phyloP scores from a whole-genome alignment of 164 flowering plant genomes.

The Tetrastigma voinierianum region DNA sequence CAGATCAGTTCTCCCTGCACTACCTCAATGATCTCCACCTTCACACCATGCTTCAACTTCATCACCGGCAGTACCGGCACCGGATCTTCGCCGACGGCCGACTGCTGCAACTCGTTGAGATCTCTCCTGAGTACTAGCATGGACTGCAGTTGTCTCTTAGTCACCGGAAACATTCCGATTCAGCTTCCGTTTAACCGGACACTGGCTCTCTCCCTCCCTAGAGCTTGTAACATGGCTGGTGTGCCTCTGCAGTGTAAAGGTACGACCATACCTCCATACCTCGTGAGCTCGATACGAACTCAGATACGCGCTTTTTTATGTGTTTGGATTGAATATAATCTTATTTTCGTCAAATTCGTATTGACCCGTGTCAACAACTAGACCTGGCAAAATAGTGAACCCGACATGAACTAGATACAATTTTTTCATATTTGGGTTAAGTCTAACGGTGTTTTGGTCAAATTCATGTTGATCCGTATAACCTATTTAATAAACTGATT shows the following conservation, averaged over 20 bases:
- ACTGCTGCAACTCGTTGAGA: slow-evolving; percentile 42
- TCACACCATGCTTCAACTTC: slow-evolving; percentile 57
- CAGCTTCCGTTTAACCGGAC: slow-evolving; percentile 30
- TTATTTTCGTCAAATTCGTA: too few species aligned
- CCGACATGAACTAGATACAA: too few species aligned
- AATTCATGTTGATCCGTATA: too few species aligned
- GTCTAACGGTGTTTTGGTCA: too few species aligned
- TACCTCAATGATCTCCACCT: slow-evolving; percentile 38
- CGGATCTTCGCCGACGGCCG: slow-evolving; percentile 31
- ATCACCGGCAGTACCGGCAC: slow-evolving; percentile 47
- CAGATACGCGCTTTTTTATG: too few species aligned
- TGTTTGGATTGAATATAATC: too few species aligned
- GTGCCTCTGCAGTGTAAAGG: slow-evolving; percentile 23
- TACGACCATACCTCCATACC: too few species aligned
- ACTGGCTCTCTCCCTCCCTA: slow-evolving; percentile 38
- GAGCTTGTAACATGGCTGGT: slow-evolving; percentile 27
- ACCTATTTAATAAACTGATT: too few species aligned
- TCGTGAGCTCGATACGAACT: too few species aligned
- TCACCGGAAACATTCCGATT: slow-evolving; percentile 51
- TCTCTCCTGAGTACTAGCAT: slow-evolving; percentile 29
- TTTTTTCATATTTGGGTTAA: too few species aligned
- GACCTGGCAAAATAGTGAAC: too few species aligned
- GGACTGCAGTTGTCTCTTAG: slow-evolving; percentile 50
- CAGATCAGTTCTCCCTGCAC: slow-evolving; percentile 54
- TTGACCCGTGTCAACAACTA: too few species aligned